Conservation (phyloP, 192 early-diverging fungal species). For the Mortierella hygrophila region DNA sequence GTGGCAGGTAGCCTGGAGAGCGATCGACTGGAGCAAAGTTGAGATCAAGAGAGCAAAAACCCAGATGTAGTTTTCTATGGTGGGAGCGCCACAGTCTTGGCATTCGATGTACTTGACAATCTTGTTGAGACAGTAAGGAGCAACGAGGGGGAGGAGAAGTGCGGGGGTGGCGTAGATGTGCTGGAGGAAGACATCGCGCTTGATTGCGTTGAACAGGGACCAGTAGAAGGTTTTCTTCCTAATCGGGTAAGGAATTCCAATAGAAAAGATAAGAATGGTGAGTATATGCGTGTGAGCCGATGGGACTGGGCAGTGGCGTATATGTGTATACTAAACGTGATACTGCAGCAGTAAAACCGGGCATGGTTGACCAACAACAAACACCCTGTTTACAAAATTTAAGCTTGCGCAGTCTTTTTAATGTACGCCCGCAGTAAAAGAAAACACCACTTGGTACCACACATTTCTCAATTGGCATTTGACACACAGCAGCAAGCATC, state of each 20-base stretch:
- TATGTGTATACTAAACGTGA: neutral
- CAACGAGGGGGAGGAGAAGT: slow-evolving; percentile 16
- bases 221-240: slow-evolving; percentile 24
- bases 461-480: neutral
- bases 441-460: neutral
- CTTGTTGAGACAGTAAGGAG: slow-evolving; percentile 40
- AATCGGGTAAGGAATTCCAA: neutral
- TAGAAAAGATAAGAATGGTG: neutral
- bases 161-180: slow-evolving; percentile 25
- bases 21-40: slow-evolving; percentile 50
- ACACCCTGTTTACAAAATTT: no score
- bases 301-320: neutral
- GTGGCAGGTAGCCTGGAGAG: slow-evolving; percentile 67
- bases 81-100: slow-evolving; percentile 34
- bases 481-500: neutral
- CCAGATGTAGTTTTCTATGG: slow-evolving; percentile 60
- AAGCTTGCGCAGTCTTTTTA: neutral
- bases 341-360: neutral
- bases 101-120: slow-evolving; percentile 50
- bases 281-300: neutral
- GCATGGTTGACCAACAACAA: no score
- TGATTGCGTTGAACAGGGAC: slow-evolving; percentile 14
- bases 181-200: slow-evolving; percentile 25
- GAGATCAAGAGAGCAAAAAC: slow-evolving; percentile 68
- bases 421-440: neutral